Conservation (phyloP, 164 flowering plant genomes). For the Taxillus chinensis region DNA sequence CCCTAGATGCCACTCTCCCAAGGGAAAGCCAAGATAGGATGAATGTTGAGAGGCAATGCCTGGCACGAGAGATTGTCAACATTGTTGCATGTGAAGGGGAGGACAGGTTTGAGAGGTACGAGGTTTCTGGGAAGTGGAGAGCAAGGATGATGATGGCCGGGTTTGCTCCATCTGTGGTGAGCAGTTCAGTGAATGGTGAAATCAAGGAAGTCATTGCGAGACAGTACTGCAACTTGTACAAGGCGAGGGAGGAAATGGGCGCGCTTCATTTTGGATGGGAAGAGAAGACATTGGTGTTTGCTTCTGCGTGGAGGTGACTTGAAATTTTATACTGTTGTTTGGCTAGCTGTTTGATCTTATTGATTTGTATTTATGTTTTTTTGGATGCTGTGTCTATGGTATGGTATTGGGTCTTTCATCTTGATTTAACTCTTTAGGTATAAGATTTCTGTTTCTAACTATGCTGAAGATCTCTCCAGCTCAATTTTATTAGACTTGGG, state of each 20-base stretch:
- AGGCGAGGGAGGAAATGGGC: slow-evolving; percentile 54
- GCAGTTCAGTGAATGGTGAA: slow-evolving; percentile 31
- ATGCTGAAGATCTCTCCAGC: too few species aligned
- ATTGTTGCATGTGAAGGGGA: slow-evolving; percentile 94
- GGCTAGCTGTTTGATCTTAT: not conserved
- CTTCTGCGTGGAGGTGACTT: slow-evolving; percentile 74
- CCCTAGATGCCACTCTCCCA: slow-evolving; percentile 76
- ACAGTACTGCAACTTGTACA: slow-evolving; percentile 62
- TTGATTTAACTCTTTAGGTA: too few species aligned
- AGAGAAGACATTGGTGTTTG: slow-evolving; percentile 63
- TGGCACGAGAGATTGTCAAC: slow-evolving; percentile 88
- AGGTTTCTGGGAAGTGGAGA: slow-evolving; percentile 95
- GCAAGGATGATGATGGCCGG: slow-evolving; percentile 98
- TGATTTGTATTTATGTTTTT: not conserved
- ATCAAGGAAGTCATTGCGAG: slow-evolving; percentile 35
- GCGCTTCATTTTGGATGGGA: slow-evolving; percentile 90
- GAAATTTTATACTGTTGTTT: not conserved
- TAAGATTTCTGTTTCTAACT: too few species aligned
- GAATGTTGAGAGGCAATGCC: slow-evolving; percentile 87
- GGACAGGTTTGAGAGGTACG: slow-evolving; percentile 89
- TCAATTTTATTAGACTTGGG: too few species aligned
- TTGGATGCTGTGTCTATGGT: not conserved
- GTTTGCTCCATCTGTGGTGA: slow-evolving; percentile 48
- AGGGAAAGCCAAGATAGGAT: slow-evolving; percentile 80
- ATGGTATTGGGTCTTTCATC: not conserved